A percentile compares a stretch with the other conserved stretches of the same genome.
These are phyloP conservation scores for Coelastrella sp. DNA, from an alignment of 139 green algal species.

Conservation along the genomic window DNA sequence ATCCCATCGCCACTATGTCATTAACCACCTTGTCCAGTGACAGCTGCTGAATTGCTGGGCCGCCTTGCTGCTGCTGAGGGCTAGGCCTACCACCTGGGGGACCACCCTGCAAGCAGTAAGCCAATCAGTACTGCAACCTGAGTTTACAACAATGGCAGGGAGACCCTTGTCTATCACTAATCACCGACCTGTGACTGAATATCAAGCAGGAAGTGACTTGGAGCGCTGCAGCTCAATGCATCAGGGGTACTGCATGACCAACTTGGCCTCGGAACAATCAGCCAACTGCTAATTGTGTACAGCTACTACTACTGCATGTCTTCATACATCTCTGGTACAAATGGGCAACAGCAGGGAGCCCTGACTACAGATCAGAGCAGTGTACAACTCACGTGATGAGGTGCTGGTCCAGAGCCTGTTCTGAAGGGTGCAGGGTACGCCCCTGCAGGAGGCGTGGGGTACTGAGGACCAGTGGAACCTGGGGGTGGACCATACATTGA, in stretches of 20 bases:
- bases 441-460: slow-evolving; percentile 10
- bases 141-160: not conserved
- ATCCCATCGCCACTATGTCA: slow-evolving; percentile 87
- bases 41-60: slow-evolving; percentile 44
- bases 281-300: no score
- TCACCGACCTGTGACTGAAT: no score
- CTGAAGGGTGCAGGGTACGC: slow-evolving; percentile 47
- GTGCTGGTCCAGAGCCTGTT: slow-evolving; percentile 3
- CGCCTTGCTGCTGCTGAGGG: not conserved
- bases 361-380: no score
- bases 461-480: slow-evolving; percentile 5
- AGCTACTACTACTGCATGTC: no score
- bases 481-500: slow-evolving; percentile 41
- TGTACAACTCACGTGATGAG: not conserved
- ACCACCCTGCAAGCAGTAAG: slow-evolving; percentile 16
- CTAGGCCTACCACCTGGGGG: not conserved
- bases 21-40: slow-evolving; percentile 80
- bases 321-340: no score
- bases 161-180: no score
- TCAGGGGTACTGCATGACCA: no score
- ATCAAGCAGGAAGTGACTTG: no score
- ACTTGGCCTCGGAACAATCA: no score
- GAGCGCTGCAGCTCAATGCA: no score
- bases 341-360: no score
- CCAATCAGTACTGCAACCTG: not conserved